Evolutionary conservation across 805 yeast species (phyloP), one percentile per base, ranked within the genome.

Genomic region (Cyberlindnera mycetangii): DNA sequence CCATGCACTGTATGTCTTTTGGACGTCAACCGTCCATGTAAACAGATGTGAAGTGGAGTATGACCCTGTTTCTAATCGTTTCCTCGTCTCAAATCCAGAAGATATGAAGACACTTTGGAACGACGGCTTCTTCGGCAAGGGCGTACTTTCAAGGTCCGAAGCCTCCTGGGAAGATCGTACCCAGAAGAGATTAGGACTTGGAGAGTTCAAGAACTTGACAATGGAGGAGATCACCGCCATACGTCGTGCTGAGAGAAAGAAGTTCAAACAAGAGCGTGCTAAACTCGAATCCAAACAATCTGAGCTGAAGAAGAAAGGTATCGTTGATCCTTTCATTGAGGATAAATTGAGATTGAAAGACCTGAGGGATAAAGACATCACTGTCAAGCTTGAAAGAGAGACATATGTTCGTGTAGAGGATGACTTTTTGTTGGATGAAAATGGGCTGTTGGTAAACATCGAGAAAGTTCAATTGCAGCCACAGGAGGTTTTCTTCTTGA

Each of bases 91-190:
- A 2, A 69, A 70, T 35, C 64, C 62, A 1, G 51, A 58, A 0
- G 80, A 74, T 25, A 82, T 83, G 79, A 52, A 56, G 17, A 64
- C 64, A 32, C 66, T 93, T 2, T 93, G 98, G 98, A 65, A 71
- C 15, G 75, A 75, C 53, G 99, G 99, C 1, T 93, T 89, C 59
- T 93, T 89, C 60, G 99, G 99, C 7, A 93, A 92, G 58, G 99
- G 98, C 2, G 76, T 78, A 3, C 67, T 89, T 36, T 86, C 96
- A 28, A 71, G 99, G 51, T 85, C 95, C 45, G 97, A 93, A 59
- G 96, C 99, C 0, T 79, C 96, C 0, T 93, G 98, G 97, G 64
- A 60, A 36, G 70, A 69, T n/a, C 71, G 97, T 42, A 79, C 88
- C 1, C 64, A 67, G 25, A 70, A 81, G 37, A 63, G 88, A 33